These are phyloP conservation scores for Ceratobasidium sp. DNA, from an alignment of 1,284 basidiomycete genomes.

Conservation along the genomic window DNA sequence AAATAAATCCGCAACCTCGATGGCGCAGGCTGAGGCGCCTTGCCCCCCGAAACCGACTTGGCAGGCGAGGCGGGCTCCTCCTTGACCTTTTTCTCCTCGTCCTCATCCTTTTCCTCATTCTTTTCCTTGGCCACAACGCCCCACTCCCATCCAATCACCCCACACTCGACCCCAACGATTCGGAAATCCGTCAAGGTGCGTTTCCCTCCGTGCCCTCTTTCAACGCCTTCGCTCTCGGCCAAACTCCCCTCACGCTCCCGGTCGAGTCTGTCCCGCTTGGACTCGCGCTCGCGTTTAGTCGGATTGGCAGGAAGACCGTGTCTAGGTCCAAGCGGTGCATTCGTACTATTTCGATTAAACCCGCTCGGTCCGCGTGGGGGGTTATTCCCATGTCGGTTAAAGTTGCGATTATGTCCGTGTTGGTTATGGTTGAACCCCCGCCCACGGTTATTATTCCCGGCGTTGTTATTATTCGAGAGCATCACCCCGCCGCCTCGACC, in stretches of 20 bases:
- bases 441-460: slow-evolving; percentile 2
- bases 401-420: not conserved
- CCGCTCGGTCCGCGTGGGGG: slow-evolving; percentile 30
- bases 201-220: slow-evolving; percentile 52
- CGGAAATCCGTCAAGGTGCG: slow-evolving; percentile 95
- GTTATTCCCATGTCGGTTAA: not conserved
- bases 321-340: slow-evolving; percentile 9
- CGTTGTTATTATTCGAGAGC: slow-evolving; percentile 49
- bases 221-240: slow-evolving; percentile 41
- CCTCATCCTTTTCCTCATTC: slow-evolving; percentile 44
- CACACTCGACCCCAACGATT: slow-evolving; percentile 67
- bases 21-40: slow-evolving; percentile 40
- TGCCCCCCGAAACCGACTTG: not conserved
- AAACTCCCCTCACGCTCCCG: slow-evolving; percentile 42
- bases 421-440: slow-evolving; percentile 15
- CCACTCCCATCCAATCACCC: slow-evolving; percentile 66
- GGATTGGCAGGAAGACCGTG: slow-evolving; percentile 40
- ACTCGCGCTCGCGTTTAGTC: slow-evolving; percentile 46
- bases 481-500: slow-evolving; percentile 48
- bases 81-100: slow-evolving; percentile 41
- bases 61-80: slow-evolving; percentile 23
- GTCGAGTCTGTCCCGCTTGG: slow-evolving; percentile 43
- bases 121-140: slow-evolving; percentile 50
- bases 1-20: slow-evolving; percentile 48
- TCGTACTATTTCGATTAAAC: slow-evolving; percentile 14